A percentile compares a stretch with the other conserved stretches of the same genome.
phyloP scores from a whole-genome alignment of 2,329 filamentous ascomycete genomes.

The Phoma sp. region DNA sequence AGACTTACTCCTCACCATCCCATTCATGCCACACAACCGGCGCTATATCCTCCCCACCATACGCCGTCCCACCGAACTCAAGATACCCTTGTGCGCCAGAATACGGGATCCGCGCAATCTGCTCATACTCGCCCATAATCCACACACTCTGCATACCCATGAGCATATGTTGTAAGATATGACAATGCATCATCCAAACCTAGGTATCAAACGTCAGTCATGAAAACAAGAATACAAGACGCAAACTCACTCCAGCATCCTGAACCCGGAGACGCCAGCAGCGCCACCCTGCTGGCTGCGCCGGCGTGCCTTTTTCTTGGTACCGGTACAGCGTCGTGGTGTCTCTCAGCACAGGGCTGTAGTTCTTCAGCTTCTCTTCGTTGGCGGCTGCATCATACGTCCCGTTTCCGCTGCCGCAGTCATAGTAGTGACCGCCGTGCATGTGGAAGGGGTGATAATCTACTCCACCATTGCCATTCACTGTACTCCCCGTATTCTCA shows the following conservation, averaged over 20 bases:
- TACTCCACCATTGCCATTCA: conserved; percentile 30
- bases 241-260: conserved; percentile 4
- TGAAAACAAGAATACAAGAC: background rate
- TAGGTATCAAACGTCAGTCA: conserved; percentile 54
- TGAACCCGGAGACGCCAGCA: conserved; percentile 65
- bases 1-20: no score
- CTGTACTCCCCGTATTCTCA: conserved; percentile 44
- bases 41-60: conserved; percentile 37
- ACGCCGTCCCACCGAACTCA: conserved; percentile 54
- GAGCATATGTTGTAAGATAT: conserved; percentile 65
- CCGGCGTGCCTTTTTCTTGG: conserved; percentile 47
- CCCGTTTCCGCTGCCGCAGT: conserved; percentile 62
- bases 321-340: conserved; percentile 67
- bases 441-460: conserved; percentile 62
- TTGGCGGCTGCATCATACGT: conserved; percentile 60
- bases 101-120: conserved; percentile 48
- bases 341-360: conserved; percentile 53
- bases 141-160: conserved; percentile 62
- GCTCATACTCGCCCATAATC: conserved; percentile 54
- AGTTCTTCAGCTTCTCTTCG: conserved; percentile 50
- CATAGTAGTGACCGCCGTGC: conserved; percentile 63
- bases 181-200: conserved; percentile 70
- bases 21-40: conserved; percentile 23
- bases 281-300: conserved; percentile 63
- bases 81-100: conserved; percentile 54